Evolutionary conservation across 2,329 filamentous ascomycete genomes (phyloP), one percentile per base, ranked within the genome.

Genomic region (Alternaria triticimaculans): DNA sequence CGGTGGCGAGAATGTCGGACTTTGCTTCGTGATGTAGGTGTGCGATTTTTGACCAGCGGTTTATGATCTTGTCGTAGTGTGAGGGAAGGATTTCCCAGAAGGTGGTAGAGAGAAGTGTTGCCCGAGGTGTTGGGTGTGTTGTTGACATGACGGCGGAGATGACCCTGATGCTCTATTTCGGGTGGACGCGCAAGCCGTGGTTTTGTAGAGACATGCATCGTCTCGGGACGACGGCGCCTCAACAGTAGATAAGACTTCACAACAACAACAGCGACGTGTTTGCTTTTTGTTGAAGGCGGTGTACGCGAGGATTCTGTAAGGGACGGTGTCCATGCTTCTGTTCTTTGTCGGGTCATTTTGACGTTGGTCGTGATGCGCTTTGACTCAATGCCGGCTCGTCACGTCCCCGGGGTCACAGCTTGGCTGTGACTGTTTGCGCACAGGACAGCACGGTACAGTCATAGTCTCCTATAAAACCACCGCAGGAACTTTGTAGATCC

Each of bases 41-140:
- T 14, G 62, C 48, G 14, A 63, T 65, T 26, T 55, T 53, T 1
- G 20, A 21, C 59, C 56, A 63, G 37, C 54, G 65, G 3, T 30
- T 26, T 20, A 50, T 28, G 37, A 67, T 65, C 26, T 53, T 56
- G n/a, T 65, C 55, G 55, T 67, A 63, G 15, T 63, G 60, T 20
- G 62, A 59, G 50, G 65, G 62, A 5, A 67, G 57, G 12, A 63
- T 37, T 45, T 61, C 45, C 62, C 59, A 67, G 43, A 67, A 63
- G 5, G 56, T 65, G 5, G 56, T 59, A 7, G 56, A 56, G 10
- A 65, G 20, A 21, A 65, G 62, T 11, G 30, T 41, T 21, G 14
- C 33, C 20, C 51, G 43, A 18, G 56, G 45, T 15, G 51, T 25
- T 33, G 46, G 6, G 28, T 58, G 12, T 15, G n/a, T 4, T 7